Evolutionary conservation across 768 basidiomycete species (phyloP).

Genomic region (Amanita rubescens): DNA sequence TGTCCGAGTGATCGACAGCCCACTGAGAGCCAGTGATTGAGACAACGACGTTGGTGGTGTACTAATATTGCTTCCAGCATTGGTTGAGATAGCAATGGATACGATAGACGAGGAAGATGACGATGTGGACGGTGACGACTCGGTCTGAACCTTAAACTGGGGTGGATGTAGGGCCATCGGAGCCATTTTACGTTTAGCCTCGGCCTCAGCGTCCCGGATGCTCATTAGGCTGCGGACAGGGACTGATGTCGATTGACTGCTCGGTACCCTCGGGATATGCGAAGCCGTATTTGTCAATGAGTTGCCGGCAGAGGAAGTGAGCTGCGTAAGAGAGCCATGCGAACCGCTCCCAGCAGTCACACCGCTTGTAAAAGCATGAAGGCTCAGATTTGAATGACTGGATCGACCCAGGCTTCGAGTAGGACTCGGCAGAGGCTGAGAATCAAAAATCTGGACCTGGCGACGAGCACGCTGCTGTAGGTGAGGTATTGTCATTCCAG

Average conservation of each 20-base stretch:
- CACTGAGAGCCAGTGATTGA: constrained; percentile 37
- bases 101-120: constrained; percentile 50
- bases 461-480: constrained; percentile 43
- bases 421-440: constrained; percentile 68
- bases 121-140: constrained; percentile 32
- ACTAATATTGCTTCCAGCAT: constrained; percentile 37
- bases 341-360: constrained; percentile 31
- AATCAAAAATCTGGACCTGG: constrained; percentile 77
- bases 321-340: constrained; percentile 35
- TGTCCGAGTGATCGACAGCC: constrained; percentile 31
- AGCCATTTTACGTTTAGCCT: neutral
- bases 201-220: neutral
- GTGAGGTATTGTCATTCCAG: constrained; percentile 55
- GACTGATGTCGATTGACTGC: constrained; percentile 28
- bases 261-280: constrained; percentile 33
- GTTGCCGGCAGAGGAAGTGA: constrained; percentile 16
- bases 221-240: neutral
- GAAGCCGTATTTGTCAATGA: constrained; percentile 30
- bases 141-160: constrained; percentile 10
- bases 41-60: constrained; percentile 53
- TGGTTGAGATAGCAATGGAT: constrained; percentile 31
- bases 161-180: constrained; percentile 6
- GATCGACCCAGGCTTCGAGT: constrained; percentile 28
- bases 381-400: constrained; percentile 22
- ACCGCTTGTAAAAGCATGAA: constrained; percentile 19